Evolutionary conservation across 1,284 basidiomycete genomes (phyloP), one percentile per base, ranked within the genome.

Genomic region (Clitocybe nebularis): DNA sequence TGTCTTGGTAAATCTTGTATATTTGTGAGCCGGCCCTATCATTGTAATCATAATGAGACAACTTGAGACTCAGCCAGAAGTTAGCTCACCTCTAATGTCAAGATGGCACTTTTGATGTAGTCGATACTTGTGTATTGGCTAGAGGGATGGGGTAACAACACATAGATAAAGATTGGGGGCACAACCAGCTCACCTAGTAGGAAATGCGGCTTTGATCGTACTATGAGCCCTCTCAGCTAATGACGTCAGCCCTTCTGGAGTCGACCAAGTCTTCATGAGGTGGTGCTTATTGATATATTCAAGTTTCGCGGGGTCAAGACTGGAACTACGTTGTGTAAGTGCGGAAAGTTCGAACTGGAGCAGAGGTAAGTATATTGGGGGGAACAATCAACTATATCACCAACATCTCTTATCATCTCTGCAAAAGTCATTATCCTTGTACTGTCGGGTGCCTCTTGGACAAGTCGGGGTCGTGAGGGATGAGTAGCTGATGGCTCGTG

Each of bases 271-370:
- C 1, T 63, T 66, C 63, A 76, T 72, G 8, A 93, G 62, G 58
- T 92, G 86, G 21, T 82, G 78, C 52, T 87, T 86, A 61, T 92
- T 93, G 41, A 93, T 66, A 54, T 81, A 84, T 48, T 79, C 77
- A 6, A 93, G 71, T 53, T 92, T 91, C 14, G 65, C 58, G 0
- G 74, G 74, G 47, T 90, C 87, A 17, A 93, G 72, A 21, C 81
- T 76, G 17, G 84, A 77, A 44, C 86, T 81, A 25, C 88, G 78
- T 39, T 88, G 87, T 0, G 89, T 91, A 21, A 92, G 56, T 0
- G 72, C 73, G 1, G 74, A 65, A 17, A 92, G 66, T 44, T 89
- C 81, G 52, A 92, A 91, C 81, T 87, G n/a, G 7, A 17, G 19
- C 26, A 19, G 26, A 20, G 36, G 10, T 39, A 20, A 14, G 21